Evolutionary conservation across 306 rosid species (phyloP).

Genomic region (Mimosa pudica): DNA sequence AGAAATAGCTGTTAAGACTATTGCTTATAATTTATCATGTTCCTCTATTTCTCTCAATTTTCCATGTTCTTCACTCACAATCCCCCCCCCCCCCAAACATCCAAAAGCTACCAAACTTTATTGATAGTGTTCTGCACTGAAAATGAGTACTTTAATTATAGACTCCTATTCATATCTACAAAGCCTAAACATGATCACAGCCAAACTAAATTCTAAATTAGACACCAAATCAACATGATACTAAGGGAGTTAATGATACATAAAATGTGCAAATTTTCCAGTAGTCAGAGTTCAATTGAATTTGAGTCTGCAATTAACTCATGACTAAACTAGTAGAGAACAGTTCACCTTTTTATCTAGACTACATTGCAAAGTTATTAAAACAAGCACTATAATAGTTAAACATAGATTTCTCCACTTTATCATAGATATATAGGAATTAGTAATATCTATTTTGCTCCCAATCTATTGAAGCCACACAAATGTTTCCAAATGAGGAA

Average conservation of each 20-base stretch:
- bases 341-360: neutral
- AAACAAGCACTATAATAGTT: conserved; percentile 7
- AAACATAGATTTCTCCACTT: neutral
- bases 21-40: neutral
- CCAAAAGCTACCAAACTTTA: neutral
- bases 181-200: neutral
- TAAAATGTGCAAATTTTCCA: neutral
- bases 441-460: neutral
- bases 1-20: neutral
- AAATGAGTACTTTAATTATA: neutral
- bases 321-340: conserved; percentile 26
- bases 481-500: conserved; percentile 12
- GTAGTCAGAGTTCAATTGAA: conserved; percentile 26
- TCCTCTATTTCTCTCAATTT: neutral
- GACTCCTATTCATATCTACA: neutral
- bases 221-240: neutral
- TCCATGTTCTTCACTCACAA: neutral
- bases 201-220: neutral
- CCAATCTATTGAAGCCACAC: conserved; percentile 9
- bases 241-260: neutral
- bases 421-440: conserved; percentile 1
- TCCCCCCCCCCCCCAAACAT: too few relatives aligned
- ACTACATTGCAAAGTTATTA: conserved; percentile 16
- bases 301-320: conserved; percentile 23
- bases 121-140: neutral